These are phyloP conservation scores for Vicia villosa DNA, from an alignment of 306 rosid species.

Conservation along the genomic window DNA sequence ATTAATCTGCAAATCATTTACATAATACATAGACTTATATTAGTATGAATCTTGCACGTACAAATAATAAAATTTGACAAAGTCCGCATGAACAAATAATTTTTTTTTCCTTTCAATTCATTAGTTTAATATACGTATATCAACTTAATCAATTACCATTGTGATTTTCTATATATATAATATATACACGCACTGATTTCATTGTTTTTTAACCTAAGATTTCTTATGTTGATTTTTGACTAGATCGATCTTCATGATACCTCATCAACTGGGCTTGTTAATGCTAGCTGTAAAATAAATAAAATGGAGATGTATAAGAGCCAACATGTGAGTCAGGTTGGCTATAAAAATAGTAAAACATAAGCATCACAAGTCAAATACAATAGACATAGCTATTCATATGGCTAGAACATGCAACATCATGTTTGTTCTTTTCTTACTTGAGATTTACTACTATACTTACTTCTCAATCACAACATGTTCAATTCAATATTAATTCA, in stretches of 20 bases:
- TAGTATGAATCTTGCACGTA: slow-evolving; percentile 2
- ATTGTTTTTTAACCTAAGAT: not conserved
- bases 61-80: not conserved
- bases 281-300: slow-evolving; percentile 27
- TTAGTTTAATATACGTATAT: not conserved
- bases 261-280: slow-evolving; percentile 20
- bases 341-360: slow-evolving; percentile 33
- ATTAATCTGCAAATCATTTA: not conserved
- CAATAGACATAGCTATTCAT: slow-evolving; percentile 27
- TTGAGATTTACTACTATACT: slow-evolving; percentile 41
- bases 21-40: not conserved
- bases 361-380: slow-evolving; percentile 38
- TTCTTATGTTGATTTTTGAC: not conserved
- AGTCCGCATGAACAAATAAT: not conserved
- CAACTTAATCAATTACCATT: not conserved
- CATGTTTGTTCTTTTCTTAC: slow-evolving; percentile 57
- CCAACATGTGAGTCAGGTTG: slow-evolving; percentile 38
- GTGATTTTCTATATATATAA: not conserved
- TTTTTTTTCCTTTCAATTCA: not conserved
- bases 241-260: not conserved
- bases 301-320: slow-evolving; percentile 13
- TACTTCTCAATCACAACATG: slow-evolving; percentile 30
- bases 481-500: not conserved
- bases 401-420: slow-evolving; percentile 35
- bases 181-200: not conserved